Base-by-base conservation (phyloP, 768 basidiomycete species). In the Termitomyces heimii region DNA sequence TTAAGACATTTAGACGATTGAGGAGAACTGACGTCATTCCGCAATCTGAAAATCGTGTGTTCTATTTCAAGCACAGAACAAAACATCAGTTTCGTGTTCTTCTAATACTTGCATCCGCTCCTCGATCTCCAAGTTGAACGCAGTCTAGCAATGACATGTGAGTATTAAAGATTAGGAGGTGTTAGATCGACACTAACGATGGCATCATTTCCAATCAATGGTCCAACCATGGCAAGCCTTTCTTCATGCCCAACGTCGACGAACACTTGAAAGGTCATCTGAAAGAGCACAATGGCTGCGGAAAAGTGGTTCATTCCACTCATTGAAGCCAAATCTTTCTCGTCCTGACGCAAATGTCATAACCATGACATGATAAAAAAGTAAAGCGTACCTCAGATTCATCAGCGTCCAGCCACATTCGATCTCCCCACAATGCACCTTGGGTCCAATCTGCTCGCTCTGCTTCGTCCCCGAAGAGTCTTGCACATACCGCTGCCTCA, bases 251-350 rank as follows among this genome's bases (percentile, higher is more conserved):
- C 66, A 68, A 79, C 67, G 14, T 80, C 74, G 26, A 92, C 63
- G 63, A 89, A 82, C 4, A 81, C 75, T 16, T 84, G 77, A 6
- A 88, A 63, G 4, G 75, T 71, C 7, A 75, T 73, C 56, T 82
- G 78, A 53, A 76, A 82, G 2, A 90, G 70, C 56, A 92, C 77
- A 4, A 85, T 69, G n/a, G 80, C 77, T 6, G 89, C 83, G 1
- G 83, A 82, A 65, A 89, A 88, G 6, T 74, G 70, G 57, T 92
- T 92, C 82, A 92, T 84, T 16, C 86, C 85, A 5, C 75, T 70
- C 6, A 54, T 10, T 34, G 22, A 44, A 44, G 53, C 53, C 29
- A 54, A 31, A 24, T 31, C 77, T 28, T 73, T 71, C 60, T 91
- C 89, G 35, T 83, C 82, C 88, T 89, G 65, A 52, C 13, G 35